Base-by-base conservation (phyloP, 495 filamentous ascomycete genomes). In the Trichoderma virens region DNA sequence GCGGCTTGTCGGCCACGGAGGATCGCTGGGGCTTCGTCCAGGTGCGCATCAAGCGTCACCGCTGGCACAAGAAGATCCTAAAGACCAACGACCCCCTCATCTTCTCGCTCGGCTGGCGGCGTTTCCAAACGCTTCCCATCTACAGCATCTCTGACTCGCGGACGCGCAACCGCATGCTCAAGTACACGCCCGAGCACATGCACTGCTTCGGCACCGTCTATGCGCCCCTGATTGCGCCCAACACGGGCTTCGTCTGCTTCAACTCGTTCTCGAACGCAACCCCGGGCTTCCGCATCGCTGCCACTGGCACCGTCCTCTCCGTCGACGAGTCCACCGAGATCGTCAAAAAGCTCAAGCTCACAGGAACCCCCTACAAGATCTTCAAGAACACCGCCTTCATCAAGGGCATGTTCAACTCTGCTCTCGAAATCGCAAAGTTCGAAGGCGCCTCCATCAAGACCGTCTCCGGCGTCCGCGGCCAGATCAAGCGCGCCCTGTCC, bases 371-470 rank as follows among this genome's bases (percentile, higher is more conserved):
- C 6, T 93, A 91, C 79, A 98, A 98, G 80, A 96, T 98, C 75
- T 98, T 97, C 84, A 95, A 95, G 72, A 98, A 98, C 77, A 98
- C 94, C 0, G 92, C 94, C 20, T 98, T 98, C 76, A 94, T 98
- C 80, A 93, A 92, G 73, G 91, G 97, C 74, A 98, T 98, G 94
- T 98, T 98, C 81, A 92, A 84, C 70, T 87, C 88, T 0, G 79
- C 90, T 0, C 83, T 98, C 16, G 94, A 98, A 72, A 92, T 98
- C 65, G 93, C 94, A 73, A 98, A 98, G 76, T 98, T 98, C 70
- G 94, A 98, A 78, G 95, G 94, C 41, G 94, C 94, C 11, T 86
- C 88, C 56, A 93, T 98, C 75, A 89, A 91, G 64, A 98, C 94
- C 0, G 94, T 98, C 30, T 97, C 93, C 5, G 95, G 94, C 41